Conservation (phyloP, 1,284 basidiomycete species). For the Ustilago xerochloae region DNA sequence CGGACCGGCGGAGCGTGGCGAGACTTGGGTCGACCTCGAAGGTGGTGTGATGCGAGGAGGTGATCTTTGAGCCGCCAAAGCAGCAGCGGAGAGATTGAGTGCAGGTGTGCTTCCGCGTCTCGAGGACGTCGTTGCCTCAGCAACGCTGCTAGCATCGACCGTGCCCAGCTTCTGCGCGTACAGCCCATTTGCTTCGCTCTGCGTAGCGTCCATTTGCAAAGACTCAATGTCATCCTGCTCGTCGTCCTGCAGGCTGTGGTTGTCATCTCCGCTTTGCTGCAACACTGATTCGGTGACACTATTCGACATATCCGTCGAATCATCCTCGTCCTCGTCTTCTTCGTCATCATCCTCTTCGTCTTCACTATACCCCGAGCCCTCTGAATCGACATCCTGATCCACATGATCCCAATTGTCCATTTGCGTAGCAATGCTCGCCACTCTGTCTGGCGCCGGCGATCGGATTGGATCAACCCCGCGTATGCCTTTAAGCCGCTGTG, state of each 20-base stretch:
- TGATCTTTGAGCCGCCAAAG: conserved; percentile 2
- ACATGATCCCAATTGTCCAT: conserved; percentile 4
- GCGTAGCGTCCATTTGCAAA: not conserved
- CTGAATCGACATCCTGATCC: conserved; percentile 9
- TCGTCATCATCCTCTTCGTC: conserved; percentile 42
- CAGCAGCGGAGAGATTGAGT: not conserved
- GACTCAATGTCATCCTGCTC: not conserved
- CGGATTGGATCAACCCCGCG: conserved; percentile 36
- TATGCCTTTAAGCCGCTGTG: conserved; percentile 35
- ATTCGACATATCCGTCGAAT: conserved; percentile 10
- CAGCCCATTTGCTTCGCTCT: not conserved
- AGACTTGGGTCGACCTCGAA: conserved; percentile 11
- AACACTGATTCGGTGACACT: conserved; percentile 12
- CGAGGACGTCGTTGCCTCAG: not conserved
- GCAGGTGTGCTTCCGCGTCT: conserved; percentile 4
- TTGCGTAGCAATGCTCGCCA: not conserved
- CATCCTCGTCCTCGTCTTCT: conserved; percentile 20
- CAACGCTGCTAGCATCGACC: not conserved
- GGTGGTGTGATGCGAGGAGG: not conserved
- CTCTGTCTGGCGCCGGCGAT: conserved; percentile 35
- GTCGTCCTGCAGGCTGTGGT: not conserved
- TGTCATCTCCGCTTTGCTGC: conserved; percentile 10
- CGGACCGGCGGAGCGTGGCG: conserved; percentile 11
- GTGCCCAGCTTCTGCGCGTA: not conserved
- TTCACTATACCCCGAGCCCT: conserved; percentile 48